Base-by-base conservation (phyloP, 805 yeast genomes). In the Barnettozyma salicaria region DNA sequence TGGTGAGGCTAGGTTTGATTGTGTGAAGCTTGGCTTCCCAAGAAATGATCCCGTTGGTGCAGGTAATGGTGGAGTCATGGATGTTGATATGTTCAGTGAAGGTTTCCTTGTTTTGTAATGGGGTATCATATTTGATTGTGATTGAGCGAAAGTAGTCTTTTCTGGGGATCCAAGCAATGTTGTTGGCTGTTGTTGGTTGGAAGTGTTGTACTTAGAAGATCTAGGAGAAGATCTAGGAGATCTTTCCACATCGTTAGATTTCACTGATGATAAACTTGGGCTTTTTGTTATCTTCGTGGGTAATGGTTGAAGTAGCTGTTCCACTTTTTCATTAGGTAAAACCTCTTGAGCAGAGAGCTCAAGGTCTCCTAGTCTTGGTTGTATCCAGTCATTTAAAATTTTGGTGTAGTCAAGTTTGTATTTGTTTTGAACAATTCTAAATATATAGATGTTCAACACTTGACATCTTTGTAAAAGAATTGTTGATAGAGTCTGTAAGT, bases 361-460 rank as follows among this genome's bases (percentile, higher is more conserved):
- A n/a, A 61, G 41, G 27, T 65, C 70, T 11, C 59, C 59, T 4
- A 42, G 18, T 36, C 56, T 47, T 16, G 58, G 53, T 19, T 30
- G 30, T 10, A 49, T 34, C 66, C 65, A 63, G 1, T 53, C 52
- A 12, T 47, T 37, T 20, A 63, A 39, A 4, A 58, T 46, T 1
- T 49, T 44, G 6, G 40, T 40, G 29, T 54, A 54, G 28, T 46
- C 32, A 13, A 53, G 19, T 17, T 42, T 45, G 28, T 45, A 24
- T 32, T 52, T 55, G 36, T 57, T 47, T n/a, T 47, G 48, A n/a
- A 50, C 55, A 34, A 56, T 58, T 53, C 56, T 61, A 42, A 56
- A 52, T 30, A 72, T 54, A 50, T 70, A 72, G 10, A 53, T 43
- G 40, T 68, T 60, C 42, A 72, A 47, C 13, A 60, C 61, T 25